Evolutionary conservation across 352 stramenopile species (phyloP), one percentile per base, ranked within the genome.

Genomic region (Pythium apleroticum): DNA sequence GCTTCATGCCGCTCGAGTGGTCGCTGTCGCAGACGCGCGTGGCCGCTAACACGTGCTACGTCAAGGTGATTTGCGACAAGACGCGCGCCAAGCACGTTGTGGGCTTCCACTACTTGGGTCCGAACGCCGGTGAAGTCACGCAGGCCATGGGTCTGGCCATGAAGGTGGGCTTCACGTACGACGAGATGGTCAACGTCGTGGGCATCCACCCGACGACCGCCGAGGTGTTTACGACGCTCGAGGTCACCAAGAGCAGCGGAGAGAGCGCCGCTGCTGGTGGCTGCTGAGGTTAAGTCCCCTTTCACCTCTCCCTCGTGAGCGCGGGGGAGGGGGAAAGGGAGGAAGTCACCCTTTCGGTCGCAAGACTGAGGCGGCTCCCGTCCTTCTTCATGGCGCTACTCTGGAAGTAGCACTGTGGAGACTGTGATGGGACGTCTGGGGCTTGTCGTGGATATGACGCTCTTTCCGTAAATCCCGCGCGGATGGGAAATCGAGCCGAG

Each of bases 31-130:
- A 76, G 17, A 69, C 84, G 25, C 85, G 87, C 11, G 66, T 71
- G 12, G 72, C 75, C 3, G 75, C 86, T 6, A 81, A 93, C 54
- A 84, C 84, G 43, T 97, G 93, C 65, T 98, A 98, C 77, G 81
- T 91, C 60, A 99, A 99, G 82, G 86, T 98, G 33, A 85, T 99
- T 60, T 97, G 89, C 33, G 80, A 97, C 68, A 98, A 96, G 73
- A 81, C 69, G 20, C 75, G 88, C 17, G 76, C 91, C 65, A 83
- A 93, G 43, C 84, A 83, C 48, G 96, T 99, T 6, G 71, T 99
- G 57, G 98, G 98, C 54, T 97, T 99, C 56, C 98, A 99, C 73
- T 99, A 98, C 73, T 68, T 99, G n/a, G 97, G 96, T 35, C 98
- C 97, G 19, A 98, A 99, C 68, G 97, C 97, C 35, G 97, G 98